These are phyloP conservation scores for Ceratocystis albifundus DNA, from an alignment of 2,329 filamentous ascomycete genomes.

Conservation along the genomic window DNA sequence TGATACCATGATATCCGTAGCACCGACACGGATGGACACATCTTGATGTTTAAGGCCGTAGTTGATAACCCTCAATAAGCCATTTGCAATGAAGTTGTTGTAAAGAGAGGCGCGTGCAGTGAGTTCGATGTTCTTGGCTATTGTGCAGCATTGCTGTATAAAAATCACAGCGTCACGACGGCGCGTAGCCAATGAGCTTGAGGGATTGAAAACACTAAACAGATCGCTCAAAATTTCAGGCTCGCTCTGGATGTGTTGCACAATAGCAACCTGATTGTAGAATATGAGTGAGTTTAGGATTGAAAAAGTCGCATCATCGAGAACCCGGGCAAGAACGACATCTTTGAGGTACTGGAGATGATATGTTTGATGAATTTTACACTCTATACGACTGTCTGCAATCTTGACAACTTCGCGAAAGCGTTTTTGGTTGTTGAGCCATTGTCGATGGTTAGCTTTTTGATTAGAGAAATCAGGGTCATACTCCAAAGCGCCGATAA, in stretches of 20 bases:
- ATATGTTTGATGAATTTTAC: conserved; percentile 94
- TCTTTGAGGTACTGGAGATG: conserved; percentile 94
- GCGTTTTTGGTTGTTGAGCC: conserved; percentile 73
- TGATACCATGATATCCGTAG: conserved; percentile 83
- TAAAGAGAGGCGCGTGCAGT: conserved; percentile 71
- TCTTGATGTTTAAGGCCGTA: conserved; percentile 80
- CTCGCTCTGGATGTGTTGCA: conserved; percentile 85
- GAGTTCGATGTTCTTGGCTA: conserved; percentile 87
- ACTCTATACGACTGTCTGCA: conserved; percentile 65
- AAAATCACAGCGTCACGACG: conserved; percentile 94
- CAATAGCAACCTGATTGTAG: conserved; percentile 97
- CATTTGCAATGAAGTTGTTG: conserved; percentile 78
- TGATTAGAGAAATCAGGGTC: conserved; percentile 96
- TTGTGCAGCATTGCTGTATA: conserved; percentile 88
- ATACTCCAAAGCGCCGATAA: conserved; percentile 93
- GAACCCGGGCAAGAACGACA: conserved; percentile 88
- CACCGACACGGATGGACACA: conserved; percentile 75
- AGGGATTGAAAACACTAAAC: conserved; percentile 68
- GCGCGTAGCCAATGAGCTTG: conserved; percentile 52
- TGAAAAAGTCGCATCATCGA: conserved; percentile 95
- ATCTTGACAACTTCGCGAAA: conserved; percentile 96
- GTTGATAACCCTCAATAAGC: conserved; percentile 78
- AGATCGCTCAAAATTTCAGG: conserved; percentile 67
- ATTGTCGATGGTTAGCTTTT: conserved; percentile 93
- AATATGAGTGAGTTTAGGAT: conserved; percentile 97